Base-by-base conservation (phyloP, 768 basidiomycete genomes). In the Cystofilobasidium macerans region DNA sequence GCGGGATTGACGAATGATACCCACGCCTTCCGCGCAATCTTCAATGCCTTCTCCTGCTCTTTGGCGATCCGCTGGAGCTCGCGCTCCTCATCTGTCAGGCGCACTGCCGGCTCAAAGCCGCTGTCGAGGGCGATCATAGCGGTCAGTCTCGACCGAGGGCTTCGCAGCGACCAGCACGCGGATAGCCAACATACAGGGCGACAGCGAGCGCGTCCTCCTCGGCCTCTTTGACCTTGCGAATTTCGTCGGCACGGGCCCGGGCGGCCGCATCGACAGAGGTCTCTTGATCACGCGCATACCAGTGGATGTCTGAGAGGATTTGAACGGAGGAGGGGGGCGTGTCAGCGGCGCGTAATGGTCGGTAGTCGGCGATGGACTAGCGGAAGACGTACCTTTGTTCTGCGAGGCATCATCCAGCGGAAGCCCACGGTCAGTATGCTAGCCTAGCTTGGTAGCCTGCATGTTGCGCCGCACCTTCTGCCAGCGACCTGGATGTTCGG, bases 121-220 rank as follows among this genome's bases (percentile, higher is more conserved):
- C 64, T 65, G 36, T 24, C 12, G 18, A 35, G 22, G 7, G 61
- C 32, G 30, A 26, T 42, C 9, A 42, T 4, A 42, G 7, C 14
- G 42, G 38, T 42, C 14, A 35, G 18, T 26, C 3, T 3, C 22
- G n/a, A 11, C 4, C 40, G 20, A 3, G 28, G 30, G 1, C 13
- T 11, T 5, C 26, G 3, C n/a, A 22, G 57, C 6, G 38, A 3
- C 13, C 24, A 45, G 4, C 36, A 24, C 0, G 53, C 4, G 45
- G 20, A n/a, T 0, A 43, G 28, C 3, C 20, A 24, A 60, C 58
- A 12, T 36, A 62, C 54, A 68, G 32, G 1, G 66, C 66, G 18
- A 68, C 60, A 6, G 66, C 66, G 22, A 68, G 35, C 18, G 66
- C 66, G 35, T 68, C 66, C 57, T 68, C 66, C 61, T 68, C 66